These are phyloP conservation scores for Brassica napus DNA, from an alignment of 345 rosid genomes.

Conservation along the genomic window DNA sequence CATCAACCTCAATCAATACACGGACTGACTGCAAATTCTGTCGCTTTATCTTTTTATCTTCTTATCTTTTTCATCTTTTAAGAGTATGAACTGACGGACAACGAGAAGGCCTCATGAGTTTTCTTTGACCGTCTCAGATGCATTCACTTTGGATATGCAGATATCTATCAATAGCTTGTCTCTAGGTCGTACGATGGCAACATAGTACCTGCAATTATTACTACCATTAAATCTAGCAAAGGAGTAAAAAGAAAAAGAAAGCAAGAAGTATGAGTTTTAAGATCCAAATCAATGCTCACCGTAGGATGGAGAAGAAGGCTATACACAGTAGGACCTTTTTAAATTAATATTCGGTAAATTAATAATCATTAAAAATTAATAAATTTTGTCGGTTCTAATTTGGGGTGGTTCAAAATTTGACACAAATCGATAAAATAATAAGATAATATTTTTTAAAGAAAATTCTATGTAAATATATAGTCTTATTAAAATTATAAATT, in stretches of 20 bases:
- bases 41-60: slow-evolving; percentile 2
- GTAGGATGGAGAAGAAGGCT: neutral
- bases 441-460: too few relatives aligned
- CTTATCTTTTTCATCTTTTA: neutral
- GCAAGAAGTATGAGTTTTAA: neutral
- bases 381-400: too few relatives aligned
- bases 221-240: neutral
- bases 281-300: neutral
- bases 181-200: neutral
- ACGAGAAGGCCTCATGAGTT: neutral
- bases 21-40: neutral
- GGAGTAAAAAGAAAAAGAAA: neutral
- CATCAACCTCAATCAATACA: neutral
- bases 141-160: slow-evolving; percentile 4
- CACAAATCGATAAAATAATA: too few relatives aligned
- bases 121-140: neutral
- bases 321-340: neutral
- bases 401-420: too few relatives aligned
- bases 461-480: too few relatives aligned
- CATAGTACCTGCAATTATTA: neutral
- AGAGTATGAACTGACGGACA: neutral
- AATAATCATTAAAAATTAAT: too few relatives aligned
- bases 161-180: neutral
- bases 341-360: too few relatives aligned
- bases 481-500: too few relatives aligned